Evolutionary conservation across 2,329 filamentous ascomycete genomes (phyloP), one percentile per base, ranked within the genome.

Genomic region (Chrysoporthe puriensis): DNA sequence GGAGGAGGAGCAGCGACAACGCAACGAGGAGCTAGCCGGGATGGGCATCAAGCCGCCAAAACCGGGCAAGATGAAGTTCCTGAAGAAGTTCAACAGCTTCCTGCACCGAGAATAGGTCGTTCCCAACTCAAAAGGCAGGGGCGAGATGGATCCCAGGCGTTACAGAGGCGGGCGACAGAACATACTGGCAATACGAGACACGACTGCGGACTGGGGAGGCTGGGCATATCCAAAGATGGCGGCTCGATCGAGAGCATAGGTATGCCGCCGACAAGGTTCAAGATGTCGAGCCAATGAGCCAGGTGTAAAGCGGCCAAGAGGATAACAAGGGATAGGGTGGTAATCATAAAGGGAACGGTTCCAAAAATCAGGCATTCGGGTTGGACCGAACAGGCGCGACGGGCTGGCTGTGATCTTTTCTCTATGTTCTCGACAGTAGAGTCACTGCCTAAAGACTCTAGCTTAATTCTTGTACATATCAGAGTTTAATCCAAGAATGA

Each of bases 41-140:
- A 32, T 69, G 62, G 65, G 68, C n/a, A 62, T 69, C 65, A 61
- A 59, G 16, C 57, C 42, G 18, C 65, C 68, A 14, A 69, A 69
- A 58, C 44, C 57, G 14, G 63, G 54, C 57, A 69, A 69, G 50
- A 57, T 61, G 34, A 62, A 67, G 36, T 66, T 69, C 48, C 56
- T 59, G 26, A 62, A 58, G 42, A 67, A 64, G 42, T 65, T 69
- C 16, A 69, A 57, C 14, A 57, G 42, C 42, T 56, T 58, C 58
- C 18, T 57, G 40, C 59, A 62, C 32, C 42, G 59, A n/a, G 58
- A 44, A 32, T 42, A 36, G 16, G 59, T 40, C 9, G 36, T 9
- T 40, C 9, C 36, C 36, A 18, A n/a, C 50, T n/a, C 13, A 18
- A 54, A 54, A 40, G 36, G 9, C 9, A 9, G 9, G 36, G 36